Base-by-base conservation (phyloP, 768 basidiomycete species). In the Daedaleopsis nitida region DNA sequence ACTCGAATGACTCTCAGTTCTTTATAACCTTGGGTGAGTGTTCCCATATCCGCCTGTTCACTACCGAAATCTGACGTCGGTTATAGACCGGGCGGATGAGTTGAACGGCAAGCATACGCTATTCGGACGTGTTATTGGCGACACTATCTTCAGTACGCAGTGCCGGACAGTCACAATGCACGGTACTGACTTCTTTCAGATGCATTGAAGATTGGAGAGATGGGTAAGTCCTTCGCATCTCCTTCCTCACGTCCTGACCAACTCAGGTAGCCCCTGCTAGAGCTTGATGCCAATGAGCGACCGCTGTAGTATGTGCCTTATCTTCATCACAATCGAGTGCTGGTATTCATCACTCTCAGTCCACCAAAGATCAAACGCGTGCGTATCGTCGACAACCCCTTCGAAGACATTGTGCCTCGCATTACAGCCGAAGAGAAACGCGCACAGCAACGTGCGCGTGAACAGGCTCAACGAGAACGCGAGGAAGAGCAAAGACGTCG, bases 1-100 rank as follows among this genome's bases (percentile, higher is more conserved):
- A 96, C 70, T 86, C 92, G 4, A 99, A 99, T 66, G 90, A 92
- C 56, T 96, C 94, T 0, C 96, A 98, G 73, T 98, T 94, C 76
- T 89, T 98, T 71, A 88, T 98, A 52, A 98, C 97, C 0, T 85
- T 98, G 0, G 91, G 94, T 93, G 65, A 52, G 73, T 69, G 13
- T 16, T 17, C 2, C 7, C n/a, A 23, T 24, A 34, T 17, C 3
- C 19, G 19, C 42, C 35, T 7, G 27, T 5, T 49, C 23, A 59
- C 24, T 57, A 19, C 5, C 8, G 10, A 11, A 17, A 43, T 43
- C 24, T 16, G 44, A 24, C 39, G 32, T 32, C 2, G 32, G 48
- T 34, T 12, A 19, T 59, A 94, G 94, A 96, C 71, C 83, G 91
- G 32, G 92, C 96, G 5, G 94, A 96, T 58, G 96, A 96, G 73